Evolutionary conservation across 1,139 yeast species (phyloP), one percentile per base, ranked within the genome.

Genomic region (Kazachstania sp.): DNA sequence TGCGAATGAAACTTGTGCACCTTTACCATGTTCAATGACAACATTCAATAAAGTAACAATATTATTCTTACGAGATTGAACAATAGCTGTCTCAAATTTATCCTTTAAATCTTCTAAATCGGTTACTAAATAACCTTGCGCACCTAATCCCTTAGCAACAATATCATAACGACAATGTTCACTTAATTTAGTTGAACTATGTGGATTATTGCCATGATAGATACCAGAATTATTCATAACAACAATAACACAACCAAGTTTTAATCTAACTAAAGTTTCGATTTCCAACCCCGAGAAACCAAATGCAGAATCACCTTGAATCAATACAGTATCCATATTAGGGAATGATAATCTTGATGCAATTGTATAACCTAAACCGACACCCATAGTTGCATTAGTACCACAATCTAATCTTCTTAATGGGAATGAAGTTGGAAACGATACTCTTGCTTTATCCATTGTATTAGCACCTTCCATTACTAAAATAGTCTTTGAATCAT

Each of bases 241-340:
- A 28, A 77, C 68, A n/a, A 81, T 66, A 11, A 80, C 63, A 53
- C 79, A 62, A 2, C 81, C 81, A 35, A 80, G 61, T 8, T 69
- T 61, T 28, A 71, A 64, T 41, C 86, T 65, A 5, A 75, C 78
- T 1, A 82, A 76, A 0, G 86, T 81, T 54, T 81, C 86, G 18
- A 81, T 56, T 52, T 81, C 86, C 70, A 79, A 72, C 0, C 77
- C 83, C 2, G 83, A 76, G 57, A 81, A 81, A 1, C 86, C 86
- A 66, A 81, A 79, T 1, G 86, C 86, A 1, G 86, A 81, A 59
- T 81, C 86, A 4, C 86, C 86, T 57, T 78, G 82, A 39, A 81
- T 74, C n/a, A 81, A 76, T 2, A 81, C 64, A 0, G 79, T 78
- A 11, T 67, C 60, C 42, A 71, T 66, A 1, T 65, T 58, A 0